Evolutionary conservation across 2,329 filamentous ascomycete genomes (phyloP).

Genomic region (Pseudocercospora macadamiae): DNA sequence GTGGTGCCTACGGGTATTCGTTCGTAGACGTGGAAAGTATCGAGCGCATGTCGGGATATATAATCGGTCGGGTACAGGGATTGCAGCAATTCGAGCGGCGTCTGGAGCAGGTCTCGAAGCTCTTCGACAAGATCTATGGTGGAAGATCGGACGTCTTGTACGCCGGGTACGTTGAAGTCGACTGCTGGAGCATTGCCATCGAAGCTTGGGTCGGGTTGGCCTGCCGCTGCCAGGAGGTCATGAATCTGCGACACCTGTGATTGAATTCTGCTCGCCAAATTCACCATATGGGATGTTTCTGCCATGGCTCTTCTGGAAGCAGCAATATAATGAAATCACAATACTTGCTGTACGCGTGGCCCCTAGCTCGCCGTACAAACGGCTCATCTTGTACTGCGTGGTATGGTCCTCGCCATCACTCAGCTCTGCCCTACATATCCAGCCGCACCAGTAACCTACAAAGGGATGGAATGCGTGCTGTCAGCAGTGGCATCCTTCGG

Average conservation of each 20-base stretch:
- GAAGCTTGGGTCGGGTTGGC: conserved; percentile 6
- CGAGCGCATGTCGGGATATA: conserved; percentile 2
- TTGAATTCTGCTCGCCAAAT: not conserved
- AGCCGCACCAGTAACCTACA: too few relatives aligned
- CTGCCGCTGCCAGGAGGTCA: not conserved
- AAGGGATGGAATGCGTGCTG: too few relatives aligned
- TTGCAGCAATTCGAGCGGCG: conserved; percentile 4
- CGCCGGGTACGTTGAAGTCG: not conserved
- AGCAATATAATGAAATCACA: too few relatives aligned
- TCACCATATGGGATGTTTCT: not conserved
- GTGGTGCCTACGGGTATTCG: conserved; percentile 6
- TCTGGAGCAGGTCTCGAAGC: conserved; percentile 2
- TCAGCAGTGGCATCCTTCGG: too few relatives aligned
- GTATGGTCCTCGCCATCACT: too few relatives aligned
- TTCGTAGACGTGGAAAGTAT: conserved; percentile 9
- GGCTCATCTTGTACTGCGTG: too few relatives aligned
- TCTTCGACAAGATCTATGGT: conserved; percentile 3
- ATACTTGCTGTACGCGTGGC: too few relatives aligned
- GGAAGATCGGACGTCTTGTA: not conserved
- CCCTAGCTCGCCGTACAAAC: too few relatives aligned
- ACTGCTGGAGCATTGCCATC: not conserved
- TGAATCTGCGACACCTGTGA: not conserved
- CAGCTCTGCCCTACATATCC: too few relatives aligned
- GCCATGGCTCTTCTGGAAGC: not conserved
- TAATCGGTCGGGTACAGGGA: not conserved